A percentile compares a stretch with the other conserved stretches of the same genome.
These are phyloP conservation scores for Dendrobium huoshanense DNA, from an alignment of 106 monocot species.

Conservation along the genomic window DNA sequence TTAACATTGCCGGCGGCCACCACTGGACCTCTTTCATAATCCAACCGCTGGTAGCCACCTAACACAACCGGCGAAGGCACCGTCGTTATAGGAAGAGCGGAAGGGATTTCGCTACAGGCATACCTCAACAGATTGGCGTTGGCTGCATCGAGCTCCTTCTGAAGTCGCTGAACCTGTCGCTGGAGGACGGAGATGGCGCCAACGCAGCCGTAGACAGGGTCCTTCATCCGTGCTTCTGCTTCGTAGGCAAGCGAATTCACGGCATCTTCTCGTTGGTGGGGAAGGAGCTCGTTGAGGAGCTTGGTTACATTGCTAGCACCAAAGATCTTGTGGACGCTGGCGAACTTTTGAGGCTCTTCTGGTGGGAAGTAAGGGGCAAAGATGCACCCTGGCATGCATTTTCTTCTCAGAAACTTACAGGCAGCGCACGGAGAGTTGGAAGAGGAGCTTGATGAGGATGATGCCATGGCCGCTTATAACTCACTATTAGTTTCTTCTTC, in stretches of 20 bases:
- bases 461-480: background rate
- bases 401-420: slow-evolving; percentile 59
- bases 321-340: slow-evolving; percentile 63
- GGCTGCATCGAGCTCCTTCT: slow-evolving; percentile 50
- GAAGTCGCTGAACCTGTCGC: slow-evolving; percentile 35
- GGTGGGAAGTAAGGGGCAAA: slow-evolving; percentile 80
- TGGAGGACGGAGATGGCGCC: slow-evolving; percentile 58
- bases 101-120: too few species aligned
- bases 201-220: slow-evolving; percentile 59
- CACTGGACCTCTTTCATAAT: too few species aligned
- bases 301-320: slow-evolving; percentile 69
- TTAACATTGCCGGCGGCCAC: too few species aligned
- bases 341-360: slow-evolving; percentile 60
- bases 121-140: slow-evolving; percentile 15
- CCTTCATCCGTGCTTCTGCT: slow-evolving; percentile 49
- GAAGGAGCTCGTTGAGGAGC: slow-evolving; percentile 53
- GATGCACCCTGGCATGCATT: slow-evolving; percentile 60
- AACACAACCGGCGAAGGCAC: too few species aligned
- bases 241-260: slow-evolving; percentile 68
- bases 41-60: too few species aligned
- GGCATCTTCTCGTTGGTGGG: slow-evolving; percentile 57
- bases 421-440: slow-evolving; percentile 56
- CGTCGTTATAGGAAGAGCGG: too few species aligned
- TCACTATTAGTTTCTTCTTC: too few species aligned
- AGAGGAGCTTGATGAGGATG: slow-evolving; percentile 13